These are phyloP conservation scores for Trichoderma sp. DNA, from an alignment of 2,329 filamentous ascomycete species.

Conservation along the genomic window DNA sequence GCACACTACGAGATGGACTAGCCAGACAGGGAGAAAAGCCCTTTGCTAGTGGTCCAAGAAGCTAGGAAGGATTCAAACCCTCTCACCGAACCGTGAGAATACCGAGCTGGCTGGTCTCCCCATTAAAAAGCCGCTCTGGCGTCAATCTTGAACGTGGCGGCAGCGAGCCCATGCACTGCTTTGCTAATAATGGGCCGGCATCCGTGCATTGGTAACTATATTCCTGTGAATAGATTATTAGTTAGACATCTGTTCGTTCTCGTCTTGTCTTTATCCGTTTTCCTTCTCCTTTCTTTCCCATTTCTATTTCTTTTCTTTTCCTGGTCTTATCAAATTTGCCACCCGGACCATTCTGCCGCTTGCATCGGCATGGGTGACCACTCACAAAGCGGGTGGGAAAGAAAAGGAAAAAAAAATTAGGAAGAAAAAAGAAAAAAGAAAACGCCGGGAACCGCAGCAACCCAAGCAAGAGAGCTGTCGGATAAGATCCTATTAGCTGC, in stretches of 20 bases:
- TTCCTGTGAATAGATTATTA: not conserved
- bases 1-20: not conserved
- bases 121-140: not conserved
- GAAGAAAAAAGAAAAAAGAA: not conserved
- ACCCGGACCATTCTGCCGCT: not conserved
- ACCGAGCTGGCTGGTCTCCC: not conserved
- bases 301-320: not conserved
- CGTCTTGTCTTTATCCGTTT: not conserved
- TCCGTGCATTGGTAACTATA: not conserved
- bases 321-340: conserved; percentile 2
- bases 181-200: not conserved
- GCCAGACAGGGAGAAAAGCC: not conserved
- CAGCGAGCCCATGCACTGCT: not conserved
- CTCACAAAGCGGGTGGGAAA: not conserved
- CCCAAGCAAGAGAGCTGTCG: conserved; percentile 4
- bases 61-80: not conserved
- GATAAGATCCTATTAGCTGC: conserved; percentile 7
- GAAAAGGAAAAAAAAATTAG: not conserved
- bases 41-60: not conserved
- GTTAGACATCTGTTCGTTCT: not conserved
- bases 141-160: conserved; percentile 8
- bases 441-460: not conserved
- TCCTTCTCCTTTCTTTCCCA: not conserved
- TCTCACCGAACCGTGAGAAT: not conserved
- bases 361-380: not conserved